phyloP scores from a whole-genome alignment of 305 asterid genomes.

The Solanum chacoense region DNA sequence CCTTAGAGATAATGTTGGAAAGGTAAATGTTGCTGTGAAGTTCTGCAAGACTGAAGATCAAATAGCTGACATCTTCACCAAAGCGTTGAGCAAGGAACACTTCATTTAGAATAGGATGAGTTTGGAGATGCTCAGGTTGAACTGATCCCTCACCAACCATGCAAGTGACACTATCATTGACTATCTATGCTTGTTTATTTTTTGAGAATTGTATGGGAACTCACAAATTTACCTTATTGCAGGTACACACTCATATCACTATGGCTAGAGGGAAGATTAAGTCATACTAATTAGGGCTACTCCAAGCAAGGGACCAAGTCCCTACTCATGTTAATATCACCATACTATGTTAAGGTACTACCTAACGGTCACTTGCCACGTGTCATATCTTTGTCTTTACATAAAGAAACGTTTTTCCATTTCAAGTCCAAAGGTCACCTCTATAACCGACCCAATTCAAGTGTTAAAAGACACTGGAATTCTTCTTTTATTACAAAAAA shows the following conservation, averaged over 20 bases:
- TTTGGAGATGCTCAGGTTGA: not conserved
- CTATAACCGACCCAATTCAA: not conserved
- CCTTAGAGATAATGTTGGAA: not conserved
- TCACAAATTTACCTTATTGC: not conserved
- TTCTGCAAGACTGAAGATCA: not conserved
- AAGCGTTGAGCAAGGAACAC: not conserved
- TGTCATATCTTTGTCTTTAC: too few species aligned
- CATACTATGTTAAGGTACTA: not conserved
- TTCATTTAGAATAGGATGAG: not conserved
- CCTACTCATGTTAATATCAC: not conserved
- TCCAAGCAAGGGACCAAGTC: not conserved
- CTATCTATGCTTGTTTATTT: not conserved
- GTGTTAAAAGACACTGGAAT: too few species aligned
- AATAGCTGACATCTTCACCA: not conserved
- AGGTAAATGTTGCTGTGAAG: not conserved
- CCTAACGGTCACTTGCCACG: not conserved
- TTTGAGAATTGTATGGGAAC: not conserved
- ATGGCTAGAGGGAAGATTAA: not conserved
- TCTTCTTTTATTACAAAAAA: not conserved
- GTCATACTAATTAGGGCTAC: not conserved
- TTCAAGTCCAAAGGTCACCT: not conserved
- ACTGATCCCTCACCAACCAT: not conserved
- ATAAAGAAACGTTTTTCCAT: not conserved
- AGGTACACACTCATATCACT: not conserved
- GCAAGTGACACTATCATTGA: not conserved